Conservation (phyloP, 225 moss, liverwort and hornwort species). For the Sphagnum tenellum region DNA sequence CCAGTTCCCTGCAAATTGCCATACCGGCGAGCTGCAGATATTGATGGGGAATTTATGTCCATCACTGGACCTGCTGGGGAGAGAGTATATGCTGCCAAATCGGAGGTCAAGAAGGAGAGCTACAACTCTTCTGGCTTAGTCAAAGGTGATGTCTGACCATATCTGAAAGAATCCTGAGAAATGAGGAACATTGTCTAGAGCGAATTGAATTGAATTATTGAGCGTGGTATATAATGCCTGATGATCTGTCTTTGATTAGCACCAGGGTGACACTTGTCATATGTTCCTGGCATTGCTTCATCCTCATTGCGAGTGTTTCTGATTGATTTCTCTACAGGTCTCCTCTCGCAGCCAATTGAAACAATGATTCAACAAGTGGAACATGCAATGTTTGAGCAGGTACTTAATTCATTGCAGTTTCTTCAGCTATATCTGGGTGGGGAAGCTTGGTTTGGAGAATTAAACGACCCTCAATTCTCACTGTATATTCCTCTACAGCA, state of each 20-base stretch:
- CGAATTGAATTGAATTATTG: too few species aligned
- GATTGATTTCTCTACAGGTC: constrained; percentile 26
- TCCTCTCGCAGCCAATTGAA: constrained; percentile 66
- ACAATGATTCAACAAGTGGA: constrained; percentile 69
- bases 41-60: constrained; percentile 44
- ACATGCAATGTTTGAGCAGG: constrained; percentile 62
- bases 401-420: constrained; percentile 4
- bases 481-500: too few species aligned
- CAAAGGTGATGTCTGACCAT: constrained; percentile 15
- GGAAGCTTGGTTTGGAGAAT: neutral
- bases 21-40: constrained; percentile 39
- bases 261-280: too few species aligned
- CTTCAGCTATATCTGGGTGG: neutral
- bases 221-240: too few species aligned
- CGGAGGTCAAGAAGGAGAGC: constrained; percentile 9
- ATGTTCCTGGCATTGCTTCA: too few species aligned
- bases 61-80: constrained; percentile 45
- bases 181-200: too few species aligned
- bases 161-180: neutral
- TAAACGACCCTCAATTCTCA: neutral
- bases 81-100: constrained; percentile 50
- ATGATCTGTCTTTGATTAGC: too few species aligned
- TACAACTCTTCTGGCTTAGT: constrained; percentile 13
- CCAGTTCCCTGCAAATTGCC: constrained; percentile 27
- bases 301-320: too few species aligned